These are phyloP conservation scores for Ehretia macrophylla DNA, from an alignment of 257 asterid genomes.

Conservation along the genomic window DNA sequence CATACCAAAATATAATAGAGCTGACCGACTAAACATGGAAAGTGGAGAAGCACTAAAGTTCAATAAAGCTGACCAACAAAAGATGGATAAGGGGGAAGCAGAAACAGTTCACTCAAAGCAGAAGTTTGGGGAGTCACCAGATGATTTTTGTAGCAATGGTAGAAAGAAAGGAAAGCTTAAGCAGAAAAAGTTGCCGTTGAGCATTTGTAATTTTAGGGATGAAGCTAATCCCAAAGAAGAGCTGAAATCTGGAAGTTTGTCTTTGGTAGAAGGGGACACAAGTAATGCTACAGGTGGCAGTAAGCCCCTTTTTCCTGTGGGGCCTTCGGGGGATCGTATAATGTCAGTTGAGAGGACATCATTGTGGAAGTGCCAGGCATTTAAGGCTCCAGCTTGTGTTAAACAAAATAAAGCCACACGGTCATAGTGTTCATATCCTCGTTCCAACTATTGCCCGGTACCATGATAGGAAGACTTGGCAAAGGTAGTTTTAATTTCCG, in stretches of 20 bases:
- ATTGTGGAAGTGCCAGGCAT: conserved; percentile 77
- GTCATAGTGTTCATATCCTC: conserved; percentile 47
- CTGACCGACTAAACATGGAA: conserved; percentile 27
- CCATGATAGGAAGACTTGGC: conserved; percentile 34
- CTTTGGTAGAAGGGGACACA: conserved; percentile 19
- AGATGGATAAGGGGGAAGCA: conserved; percentile 36
- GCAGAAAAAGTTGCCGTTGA: conserved; percentile 82
- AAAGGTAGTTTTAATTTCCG: conserved; percentile 35
- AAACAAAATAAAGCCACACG: conserved; percentile 76
- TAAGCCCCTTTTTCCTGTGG: conserved; percentile 37
- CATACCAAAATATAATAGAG: conserved; percentile 27
- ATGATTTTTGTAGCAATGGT: conserved; percentile 39
- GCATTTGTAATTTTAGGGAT: conserved; percentile 78
- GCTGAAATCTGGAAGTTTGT: conserved; percentile 28
- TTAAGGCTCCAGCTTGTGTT: conserved; percentile 65
- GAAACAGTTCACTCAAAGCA: conserved; percentile 21
- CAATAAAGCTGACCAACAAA: conserved; percentile 28
- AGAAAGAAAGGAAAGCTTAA: conserved; percentile 62
- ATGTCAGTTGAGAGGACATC: conserved; percentile 50
- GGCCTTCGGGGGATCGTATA: conserved; percentile 31
- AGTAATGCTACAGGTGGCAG: conserved; percentile 16
- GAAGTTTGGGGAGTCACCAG: conserved; percentile 32
- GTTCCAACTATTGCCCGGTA: conserved; percentile 35
- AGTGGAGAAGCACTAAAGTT: conserved; percentile 26
- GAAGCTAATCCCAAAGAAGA: conserved; percentile 55